Base-by-base conservation (phyloP, 768 basidiomycete genomes). In the Boletus rex-veris region DNA sequence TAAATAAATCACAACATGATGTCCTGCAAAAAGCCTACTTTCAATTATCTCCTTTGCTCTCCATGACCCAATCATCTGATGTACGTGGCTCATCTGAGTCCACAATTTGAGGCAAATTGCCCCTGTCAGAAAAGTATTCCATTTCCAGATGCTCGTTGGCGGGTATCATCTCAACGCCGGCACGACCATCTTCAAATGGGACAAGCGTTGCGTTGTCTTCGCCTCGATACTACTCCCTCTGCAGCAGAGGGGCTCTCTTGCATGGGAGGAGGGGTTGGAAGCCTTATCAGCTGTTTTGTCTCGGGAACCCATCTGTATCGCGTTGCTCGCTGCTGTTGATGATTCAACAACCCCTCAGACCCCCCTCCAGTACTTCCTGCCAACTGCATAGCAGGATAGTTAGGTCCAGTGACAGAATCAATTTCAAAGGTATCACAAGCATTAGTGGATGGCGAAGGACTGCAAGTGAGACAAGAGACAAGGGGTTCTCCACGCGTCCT, bases 131-230 rank as follows among this genome's bases (percentile, higher is more conserved):
- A n/a, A n/a, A n/a, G n/a, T n/a, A n/a, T n/a, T n/a, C n/a, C n/a
- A n/a, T n/a, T n/a, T n/a, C n/a, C n/a, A 16, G 15, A 24, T 38
- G 45, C 5, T 49, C 9, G 18, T 7, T 26, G 28, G 28, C 28
- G 28, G 28, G 28, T 7, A 28, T 7, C 26, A 28, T 28, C 28
- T 28, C 28, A 7, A 16, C 18, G 19, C 52, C 43, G 3, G 26
- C 5, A 18, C 14, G 30, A 7, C 37, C 50, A 5, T 58, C 57
- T 49, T 64, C 62, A 35, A 53, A 53, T 4, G 53, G 36, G 19
- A 60, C 64, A 12, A 60, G 40, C 0, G 60, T 66, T 18, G 7
- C 38, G 24, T 64, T 58, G 7, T 66, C 64, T 37, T 44, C 55
- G 21, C 19, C 36, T 15, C 52, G 42, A 33, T 21, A 35, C 15